Percentiles rank a stretch among this genome's conserved stretches.
Conservation (phyloP, 495 filamentous ascomycete species). For the Aspergillus ostianus region DNA sequence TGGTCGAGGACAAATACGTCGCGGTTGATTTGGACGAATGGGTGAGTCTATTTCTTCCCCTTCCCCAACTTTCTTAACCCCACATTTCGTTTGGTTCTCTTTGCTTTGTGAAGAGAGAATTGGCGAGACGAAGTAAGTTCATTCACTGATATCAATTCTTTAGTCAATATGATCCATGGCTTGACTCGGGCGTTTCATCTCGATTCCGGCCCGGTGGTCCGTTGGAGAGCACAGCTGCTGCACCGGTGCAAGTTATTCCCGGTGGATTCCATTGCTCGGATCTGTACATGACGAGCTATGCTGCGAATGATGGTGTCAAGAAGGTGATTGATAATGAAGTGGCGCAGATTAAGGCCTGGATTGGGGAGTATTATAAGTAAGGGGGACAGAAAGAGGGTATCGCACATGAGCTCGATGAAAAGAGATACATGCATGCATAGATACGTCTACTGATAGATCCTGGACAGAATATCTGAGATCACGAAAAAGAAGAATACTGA, state of each 20-base stretch:
- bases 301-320: conserved; percentile 32
- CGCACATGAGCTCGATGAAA: not conserved
- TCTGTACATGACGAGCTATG: conserved; percentile 44
- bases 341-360: conserved; percentile 49
- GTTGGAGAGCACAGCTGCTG: conserved; percentile 36
- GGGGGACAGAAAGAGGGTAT: not conserved
- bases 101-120: too few species aligned
- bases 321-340: conserved; percentile 42
- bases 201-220: conserved; percentile 54
- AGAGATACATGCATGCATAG: too few species aligned
- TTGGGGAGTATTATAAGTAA: conserved; percentile 42
- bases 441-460: too few species aligned
- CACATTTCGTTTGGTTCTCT: too few species aligned
- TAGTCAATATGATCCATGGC: conserved; percentile 60
- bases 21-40: conserved; percentile 61
- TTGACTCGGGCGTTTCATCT: conserved; percentile 50
- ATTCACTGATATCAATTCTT: not conserved
- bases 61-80: too few species aligned
- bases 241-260: conserved; percentile 54
- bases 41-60: conserved; percentile 29
- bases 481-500: too few species aligned
- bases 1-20: conserved; percentile 55
- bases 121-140: conserved; percentile 2
- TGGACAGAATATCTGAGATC: too few species aligned
- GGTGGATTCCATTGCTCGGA: conserved; percentile 55